Conservation (phyloP, 768 basidiomycete species). For the Lactarius deliciosus region DNA sequence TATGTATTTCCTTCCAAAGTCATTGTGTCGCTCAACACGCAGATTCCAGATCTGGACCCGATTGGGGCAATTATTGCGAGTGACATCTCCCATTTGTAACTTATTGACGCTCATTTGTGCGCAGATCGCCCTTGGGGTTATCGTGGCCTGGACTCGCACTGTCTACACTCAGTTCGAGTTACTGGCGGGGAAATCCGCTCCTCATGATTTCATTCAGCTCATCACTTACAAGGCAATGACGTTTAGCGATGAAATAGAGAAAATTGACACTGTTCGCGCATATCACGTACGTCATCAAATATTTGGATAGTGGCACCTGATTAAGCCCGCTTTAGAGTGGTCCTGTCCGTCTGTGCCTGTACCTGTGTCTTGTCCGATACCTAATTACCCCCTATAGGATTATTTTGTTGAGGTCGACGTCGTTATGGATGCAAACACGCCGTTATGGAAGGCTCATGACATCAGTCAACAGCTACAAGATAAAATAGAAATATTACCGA, state of each 20-base stretch:
- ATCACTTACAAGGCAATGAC: slow-evolving; percentile 91
- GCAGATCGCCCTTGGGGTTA: slow-evolving; percentile 79
- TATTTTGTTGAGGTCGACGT: slow-evolving; percentile 96
- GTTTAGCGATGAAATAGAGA: slow-evolving; percentile 81
- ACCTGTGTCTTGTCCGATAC: not conserved
- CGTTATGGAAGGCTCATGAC: slow-evolving; percentile 87
- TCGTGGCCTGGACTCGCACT: slow-evolving; percentile 73
- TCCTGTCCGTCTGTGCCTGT: slow-evolving; percentile 47
- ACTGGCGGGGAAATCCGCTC: slow-evolving; percentile 89
- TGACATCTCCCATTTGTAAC: not conserved
- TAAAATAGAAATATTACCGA: slow-evolving; percentile 84
- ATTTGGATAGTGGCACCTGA: not conserved
- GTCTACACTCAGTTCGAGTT: slow-evolving; percentile 80
- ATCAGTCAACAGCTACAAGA: slow-evolving; percentile 82
- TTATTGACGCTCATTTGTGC: slow-evolving; percentile 16
- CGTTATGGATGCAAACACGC: slow-evolving; percentile 86
- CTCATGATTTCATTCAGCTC: slow-evolving; percentile 86
- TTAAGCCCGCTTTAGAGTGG: slow-evolving; percentile 52
- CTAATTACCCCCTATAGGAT: slow-evolving; percentile 45
- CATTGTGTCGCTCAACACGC: not conserved
- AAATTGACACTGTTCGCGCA: slow-evolving; percentile 89
- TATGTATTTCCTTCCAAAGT: slow-evolving; percentile 39
- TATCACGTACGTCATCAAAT: slow-evolving; percentile 66
- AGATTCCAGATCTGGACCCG: slow-evolving; percentile 63
- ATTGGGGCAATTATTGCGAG: slow-evolving; percentile 73